Percentiles rank a stretch among this genome's conserved stretches.
Conservation (phyloP, 2,329 filamentous ascomycete genomes). For the Calonectria crousiana region DNA sequence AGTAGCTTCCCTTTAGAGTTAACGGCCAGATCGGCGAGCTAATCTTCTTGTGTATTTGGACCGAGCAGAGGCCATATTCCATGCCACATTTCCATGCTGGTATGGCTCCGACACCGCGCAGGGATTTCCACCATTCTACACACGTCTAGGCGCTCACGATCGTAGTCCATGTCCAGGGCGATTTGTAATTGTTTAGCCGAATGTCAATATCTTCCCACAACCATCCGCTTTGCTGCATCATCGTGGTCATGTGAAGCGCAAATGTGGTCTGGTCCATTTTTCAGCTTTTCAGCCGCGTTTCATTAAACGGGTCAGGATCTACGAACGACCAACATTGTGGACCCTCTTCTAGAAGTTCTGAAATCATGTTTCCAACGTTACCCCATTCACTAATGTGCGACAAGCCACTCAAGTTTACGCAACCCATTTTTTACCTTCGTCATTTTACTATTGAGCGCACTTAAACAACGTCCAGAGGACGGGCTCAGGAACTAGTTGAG, state of each 20-base stretch:
- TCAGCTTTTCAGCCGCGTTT: conserved; percentile 17
- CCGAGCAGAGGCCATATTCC: neutral
- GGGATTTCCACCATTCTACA: neutral
- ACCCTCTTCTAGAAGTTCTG: conserved; percentile 23
- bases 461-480: neutral
- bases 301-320: conserved; percentile 13
- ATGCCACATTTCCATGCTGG: neutral
- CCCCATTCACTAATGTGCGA: conserved; percentile 15
- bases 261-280: neutral
- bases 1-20: conserved; percentile 24
- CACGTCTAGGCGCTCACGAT: neutral
- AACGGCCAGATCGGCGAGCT: neutral
- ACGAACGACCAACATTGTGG: conserved; percentile 8
- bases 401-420: conserved; percentile 3
- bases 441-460: neutral
- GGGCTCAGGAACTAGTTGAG: neutral
- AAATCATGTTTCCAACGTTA: conserved; percentile 1
- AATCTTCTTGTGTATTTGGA: neutral
- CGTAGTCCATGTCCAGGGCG: neutral
- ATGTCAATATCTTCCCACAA: no score
- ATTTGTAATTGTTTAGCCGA: no score
- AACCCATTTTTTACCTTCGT: neutral
- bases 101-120: neutral
- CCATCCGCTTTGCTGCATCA: neutral
- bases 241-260: neutral